phyloP scores from a whole-genome alignment of 495 filamentous ascomycete species.

The Penicillium macrosclerotiorum region DNA sequence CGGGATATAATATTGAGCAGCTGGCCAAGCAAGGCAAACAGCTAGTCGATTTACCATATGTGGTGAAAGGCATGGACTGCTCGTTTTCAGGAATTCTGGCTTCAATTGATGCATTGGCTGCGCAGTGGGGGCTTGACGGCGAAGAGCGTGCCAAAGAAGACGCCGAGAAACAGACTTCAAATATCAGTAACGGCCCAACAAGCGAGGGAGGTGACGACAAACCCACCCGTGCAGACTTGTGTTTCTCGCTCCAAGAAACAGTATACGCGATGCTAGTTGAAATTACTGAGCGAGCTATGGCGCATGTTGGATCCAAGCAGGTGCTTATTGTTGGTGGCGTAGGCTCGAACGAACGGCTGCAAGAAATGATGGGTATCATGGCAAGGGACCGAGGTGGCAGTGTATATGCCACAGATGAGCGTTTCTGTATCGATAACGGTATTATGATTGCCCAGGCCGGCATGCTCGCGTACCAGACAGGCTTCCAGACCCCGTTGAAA shows the following conservation, averaged over 20 bases:
- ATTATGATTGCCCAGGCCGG: constrained; percentile 99
- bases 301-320: constrained; percentile 86
- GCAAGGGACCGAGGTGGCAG: constrained; percentile 84
- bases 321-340: constrained; percentile 97
- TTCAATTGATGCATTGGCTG: constrained; percentile 73
- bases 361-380: constrained; percentile 99
- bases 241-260: constrained; percentile 93
- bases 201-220: constrained; percentile 22
- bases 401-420: constrained; percentile 92
- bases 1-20: constrained; percentile 97
- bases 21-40: constrained; percentile 75
- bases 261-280: constrained; percentile 96
- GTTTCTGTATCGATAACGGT: constrained; percentile 98
- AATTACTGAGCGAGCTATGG: constrained; percentile 98
- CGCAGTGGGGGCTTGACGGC: constrained; percentile 50
- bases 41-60: constrained; percentile 86
- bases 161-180: constrained; percentile 17
- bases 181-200: constrained; percentile 24
- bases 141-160: constrained; percentile 36
- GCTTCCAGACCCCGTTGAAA: constrained; percentile 70
- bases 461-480: constrained; percentile 75
- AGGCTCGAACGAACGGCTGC: constrained; percentile 91
- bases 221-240: constrained; percentile 82
- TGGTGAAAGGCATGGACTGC: constrained; percentile 98
- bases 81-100: constrained; percentile 91